Conservation (phyloP, 495 filamentous ascomycete species). For the Cenococcum geophilum region DNA sequence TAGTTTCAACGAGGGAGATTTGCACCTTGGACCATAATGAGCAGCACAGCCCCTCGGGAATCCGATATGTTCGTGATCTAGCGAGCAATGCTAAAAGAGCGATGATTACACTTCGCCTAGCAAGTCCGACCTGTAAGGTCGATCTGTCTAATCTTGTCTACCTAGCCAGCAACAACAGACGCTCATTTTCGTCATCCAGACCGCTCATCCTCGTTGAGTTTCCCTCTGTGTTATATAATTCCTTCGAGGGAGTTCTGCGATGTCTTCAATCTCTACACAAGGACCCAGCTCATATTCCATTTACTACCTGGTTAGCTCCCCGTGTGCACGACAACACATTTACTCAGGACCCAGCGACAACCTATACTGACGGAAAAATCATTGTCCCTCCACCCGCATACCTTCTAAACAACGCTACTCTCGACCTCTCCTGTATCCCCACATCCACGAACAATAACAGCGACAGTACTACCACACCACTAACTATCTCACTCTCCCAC, state of each 20-base stretch:
- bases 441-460: too few relatives aligned
- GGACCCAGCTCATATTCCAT: slow-evolving; percentile 47
- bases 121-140: too few relatives aligned
- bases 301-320: slow-evolving; percentile 52
- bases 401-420: slow-evolving; percentile 36
- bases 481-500: neutral
- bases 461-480: too few relatives aligned
- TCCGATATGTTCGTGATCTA: neutral
- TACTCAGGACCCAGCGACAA: slow-evolving; percentile 38
- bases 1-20: neutral
- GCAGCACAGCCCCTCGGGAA: too few relatives aligned
- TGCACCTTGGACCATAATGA: neutral
- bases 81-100: neutral
- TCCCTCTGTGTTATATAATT: slow-evolving; percentile 57
- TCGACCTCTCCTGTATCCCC: too few relatives aligned
- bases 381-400: slow-evolving; percentile 50
- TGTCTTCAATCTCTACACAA: slow-evolving; percentile 57
- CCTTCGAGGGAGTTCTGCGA: slow-evolving; percentile 58
- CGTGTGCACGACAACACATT: too few relatives aligned
- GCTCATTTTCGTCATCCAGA: slow-evolving; percentile 19
- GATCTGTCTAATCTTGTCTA: neutral
- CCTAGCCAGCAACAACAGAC: neutral
- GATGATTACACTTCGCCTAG: neutral
- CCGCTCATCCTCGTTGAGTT: slow-evolving; percentile 71
- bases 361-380: slow-evolving; percentile 5